Evolutionary conservation across 805 yeast species (phyloP), one percentile per base, ranked within the genome.

Genomic region (Pichia eremophila): DNA sequence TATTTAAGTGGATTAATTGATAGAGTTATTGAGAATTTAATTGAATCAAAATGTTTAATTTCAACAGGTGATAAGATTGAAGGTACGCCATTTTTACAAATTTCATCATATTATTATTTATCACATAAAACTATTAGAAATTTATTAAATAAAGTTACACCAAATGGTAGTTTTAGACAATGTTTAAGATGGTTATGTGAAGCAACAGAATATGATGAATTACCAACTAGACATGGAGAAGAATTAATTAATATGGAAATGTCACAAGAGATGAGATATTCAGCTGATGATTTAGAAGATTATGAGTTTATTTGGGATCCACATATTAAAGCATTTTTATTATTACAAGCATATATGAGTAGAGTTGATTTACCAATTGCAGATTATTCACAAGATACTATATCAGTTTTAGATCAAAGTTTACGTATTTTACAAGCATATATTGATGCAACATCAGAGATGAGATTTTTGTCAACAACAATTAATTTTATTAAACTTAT

Each of bases 311-410:
- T 87, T 65, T 87, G 93, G 82, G 95, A 89, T 60, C 93, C 95
- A 6, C 95, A 85, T 61, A 85, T 85, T 54, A 85, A 85, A 61
- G 79, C 88, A 3, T 85, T 74, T 56, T 67, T 85, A 51, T 71
- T 85, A 54, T 60, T 85, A 9, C 93, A 85, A 60, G 90, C 91
- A 0, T 82, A 73, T 56, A 77, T 85, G 75, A 68, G 77, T 36
- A 67, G 89, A 43, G 69, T 79, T 7, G 93, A 86, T 50, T 69
- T 93, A 43, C 99, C 98, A 2, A 86, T 93, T 58, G 95, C 95
- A 0, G 99, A 93, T 70, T 93, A 93, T 61, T 73, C 84, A 10
- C 98, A 91, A 61, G 99, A 93, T 64, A 89, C 96, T 0, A 79
- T 89, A 14, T 82, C 97, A 0, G 95, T 93, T 10, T 69, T 93